Conservation (phyloP, 2,329 filamentous ascomycete genomes). For the Bipolaris sorokiniana region DNA sequence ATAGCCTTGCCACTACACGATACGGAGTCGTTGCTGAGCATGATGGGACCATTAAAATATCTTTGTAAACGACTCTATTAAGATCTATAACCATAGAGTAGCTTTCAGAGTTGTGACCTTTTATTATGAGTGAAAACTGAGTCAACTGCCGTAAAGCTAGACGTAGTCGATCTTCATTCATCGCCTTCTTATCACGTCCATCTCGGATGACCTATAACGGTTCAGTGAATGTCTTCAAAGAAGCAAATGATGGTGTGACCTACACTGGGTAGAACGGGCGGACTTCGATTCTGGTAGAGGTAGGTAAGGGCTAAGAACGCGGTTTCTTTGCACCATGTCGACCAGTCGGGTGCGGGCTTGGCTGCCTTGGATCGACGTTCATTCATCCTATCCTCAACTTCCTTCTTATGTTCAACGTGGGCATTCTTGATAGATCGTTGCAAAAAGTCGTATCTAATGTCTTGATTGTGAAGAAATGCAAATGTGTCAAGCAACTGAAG, state of each 20-base stretch:
- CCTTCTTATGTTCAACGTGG: not conserved
- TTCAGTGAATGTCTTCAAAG: not conserved
- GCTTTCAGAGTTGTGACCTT: constrained; percentile 18
- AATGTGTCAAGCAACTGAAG: constrained; percentile 6
- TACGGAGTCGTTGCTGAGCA: not conserved
- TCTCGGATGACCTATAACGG: constrained; percentile 1
- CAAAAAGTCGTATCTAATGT: constrained; percentile 6
- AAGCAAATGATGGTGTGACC: not conserved
- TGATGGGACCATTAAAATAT: not conserved
- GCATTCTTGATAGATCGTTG: not conserved
- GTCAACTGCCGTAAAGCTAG: constrained; percentile 22
- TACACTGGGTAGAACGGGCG: not conserved
- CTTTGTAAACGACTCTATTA: not conserved
- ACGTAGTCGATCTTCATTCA: constrained; percentile 14
- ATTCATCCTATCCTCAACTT: not conserved
- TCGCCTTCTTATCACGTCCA: not conserved
- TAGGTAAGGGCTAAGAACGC: constrained; percentile 1
- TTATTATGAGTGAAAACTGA: constrained; percentile 29
- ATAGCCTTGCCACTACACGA: not conserved
- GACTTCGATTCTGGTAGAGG: constrained; percentile 4
- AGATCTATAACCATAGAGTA: constrained; percentile 29
- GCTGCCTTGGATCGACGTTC: not conserved
- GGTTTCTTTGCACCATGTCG: constrained; percentile 4
- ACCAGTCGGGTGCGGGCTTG: not conserved
- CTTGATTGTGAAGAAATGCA: constrained; percentile 8